Conservation (phyloP, 352 stramenopile genomes). For the Phytophthora capsici region DNA sequence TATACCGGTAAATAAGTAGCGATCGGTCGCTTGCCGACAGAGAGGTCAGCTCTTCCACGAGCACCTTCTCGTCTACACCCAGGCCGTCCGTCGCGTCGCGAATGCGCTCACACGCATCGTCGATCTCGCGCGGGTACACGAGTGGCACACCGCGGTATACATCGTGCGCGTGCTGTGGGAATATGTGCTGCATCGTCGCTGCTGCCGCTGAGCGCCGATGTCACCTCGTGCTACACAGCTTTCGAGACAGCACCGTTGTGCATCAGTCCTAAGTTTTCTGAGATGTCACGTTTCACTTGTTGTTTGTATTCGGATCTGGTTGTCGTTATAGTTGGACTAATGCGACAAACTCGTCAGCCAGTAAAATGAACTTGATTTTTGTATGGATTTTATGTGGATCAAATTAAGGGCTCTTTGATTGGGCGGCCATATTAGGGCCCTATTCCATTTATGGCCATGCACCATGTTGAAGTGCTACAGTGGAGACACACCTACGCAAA, state of each 20-base stretch:
- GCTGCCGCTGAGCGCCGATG: neutral
- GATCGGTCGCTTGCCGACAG: conserved; percentile 58
- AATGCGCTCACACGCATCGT: conserved; percentile 61
- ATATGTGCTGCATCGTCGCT: conserved; percentile 45
- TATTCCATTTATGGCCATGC: no score
- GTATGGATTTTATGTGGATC: conserved; percentile 13
- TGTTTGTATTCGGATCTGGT: no score
- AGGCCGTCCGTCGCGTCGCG: conserved; percentile 69
- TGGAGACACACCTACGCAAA: conserved; percentile 35
- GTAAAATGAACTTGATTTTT: neutral
- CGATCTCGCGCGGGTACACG: conserved; percentile 53
- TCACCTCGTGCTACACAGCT: neutral
- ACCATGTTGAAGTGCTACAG: neutral
- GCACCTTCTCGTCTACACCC: conserved; percentile 69
- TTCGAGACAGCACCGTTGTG: no score
- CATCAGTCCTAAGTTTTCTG: no score
- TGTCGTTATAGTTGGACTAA: no score
- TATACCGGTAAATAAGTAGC: conserved; percentile 73
- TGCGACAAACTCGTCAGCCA: neutral
- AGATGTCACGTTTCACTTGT: no score
- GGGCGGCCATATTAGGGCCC: no score
- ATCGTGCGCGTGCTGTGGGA: conserved; percentile 47
- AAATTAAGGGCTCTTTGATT: neutral
- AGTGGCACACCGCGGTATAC: conserved; percentile 41
- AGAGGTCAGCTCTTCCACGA: conserved; percentile 57